phyloP scores from a whole-genome alignment of 2,329 filamentous ascomycete genomes.

The Talaromyces sp. region DNA sequence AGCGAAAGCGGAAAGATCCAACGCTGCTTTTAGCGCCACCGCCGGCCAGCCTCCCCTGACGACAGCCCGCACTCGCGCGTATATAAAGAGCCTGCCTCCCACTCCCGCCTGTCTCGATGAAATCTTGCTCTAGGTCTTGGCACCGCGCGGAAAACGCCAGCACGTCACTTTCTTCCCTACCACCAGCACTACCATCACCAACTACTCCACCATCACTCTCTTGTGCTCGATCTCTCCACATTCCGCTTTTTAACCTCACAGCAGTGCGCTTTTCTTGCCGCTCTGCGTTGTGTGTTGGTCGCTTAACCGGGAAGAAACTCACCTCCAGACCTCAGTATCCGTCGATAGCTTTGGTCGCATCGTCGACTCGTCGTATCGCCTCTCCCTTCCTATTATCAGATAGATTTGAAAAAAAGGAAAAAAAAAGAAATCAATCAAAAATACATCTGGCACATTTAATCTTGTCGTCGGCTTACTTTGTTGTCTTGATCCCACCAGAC shows the following conservation, averaged over 20 bases:
- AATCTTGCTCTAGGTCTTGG: conserved; percentile 40
- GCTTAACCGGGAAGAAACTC: neutral
- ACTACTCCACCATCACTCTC: conserved; percentile 18
- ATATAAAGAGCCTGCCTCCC: conserved; percentile 42
- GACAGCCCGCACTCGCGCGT: conserved; percentile 34
- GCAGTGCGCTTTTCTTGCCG: neutral
- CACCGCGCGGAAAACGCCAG: conserved; percentile 35
- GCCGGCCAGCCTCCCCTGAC: conserved; percentile 38
- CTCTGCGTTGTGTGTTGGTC: neutral
- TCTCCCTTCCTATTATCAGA: conserved; percentile 21
- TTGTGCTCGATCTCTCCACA: conserved; percentile 20
- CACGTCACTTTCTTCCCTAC: conserved; percentile 28
- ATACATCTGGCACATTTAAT: neutral
- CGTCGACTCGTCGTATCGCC: conserved; percentile 16
- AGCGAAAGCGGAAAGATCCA: conserved; percentile 4
- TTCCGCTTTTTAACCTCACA: conserved; percentile 1
- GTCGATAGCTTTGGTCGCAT: conserved; percentile 1
- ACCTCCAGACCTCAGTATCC: neutral
- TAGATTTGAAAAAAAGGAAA: conserved; percentile 25
- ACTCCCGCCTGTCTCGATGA: conserved; percentile 28
- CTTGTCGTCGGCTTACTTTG: neutral
- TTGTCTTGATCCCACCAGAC: neutral
- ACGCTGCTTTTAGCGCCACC: conserved; percentile 39
- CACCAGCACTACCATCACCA: conserved; percentile 21
- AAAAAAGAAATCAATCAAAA: conserved; percentile 14